phyloP scores from a whole-genome alignment of 2,329 filamentous ascomycete genomes.

The Aspergillus pseudotamarii region DNA sequence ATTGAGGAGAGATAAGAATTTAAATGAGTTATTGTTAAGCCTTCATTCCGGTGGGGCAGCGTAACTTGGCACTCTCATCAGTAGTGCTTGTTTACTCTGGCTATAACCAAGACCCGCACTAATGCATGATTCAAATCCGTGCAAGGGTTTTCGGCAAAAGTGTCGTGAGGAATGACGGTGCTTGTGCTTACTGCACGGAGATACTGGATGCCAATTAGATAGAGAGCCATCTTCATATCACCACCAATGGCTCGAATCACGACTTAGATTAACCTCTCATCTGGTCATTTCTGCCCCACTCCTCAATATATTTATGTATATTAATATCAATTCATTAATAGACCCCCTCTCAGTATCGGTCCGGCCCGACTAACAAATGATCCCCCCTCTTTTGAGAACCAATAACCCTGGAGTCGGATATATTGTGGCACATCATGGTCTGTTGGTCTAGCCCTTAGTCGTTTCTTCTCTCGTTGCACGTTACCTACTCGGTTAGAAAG shows the following conservation, averaged over 20 bases:
- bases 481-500: not conserved
- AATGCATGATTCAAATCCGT: not conserved
- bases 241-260: not conserved
- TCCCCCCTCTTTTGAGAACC: not conserved
- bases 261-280: not conserved
- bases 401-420: not conserved
- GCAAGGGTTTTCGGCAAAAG: not conserved
- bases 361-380: not conserved
- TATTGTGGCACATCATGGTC: not conserved
- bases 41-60: not conserved
- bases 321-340: not conserved
- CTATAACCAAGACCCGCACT: not conserved
- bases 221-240: not conserved
- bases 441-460: not conserved
- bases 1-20: not conserved
- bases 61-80: not conserved
- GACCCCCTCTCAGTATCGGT: not conserved
- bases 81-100: not conserved
- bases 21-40: not conserved
- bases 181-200: not conserved
- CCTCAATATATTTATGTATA: not conserved
- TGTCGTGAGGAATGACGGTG: not conserved
- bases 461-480: not conserved
- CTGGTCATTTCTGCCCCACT: not conserved
- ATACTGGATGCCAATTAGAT: not conserved